Evolutionary conservation across 495 filamentous ascomycete species (phyloP).

Genomic region (Penicillium paxilli): DNA sequence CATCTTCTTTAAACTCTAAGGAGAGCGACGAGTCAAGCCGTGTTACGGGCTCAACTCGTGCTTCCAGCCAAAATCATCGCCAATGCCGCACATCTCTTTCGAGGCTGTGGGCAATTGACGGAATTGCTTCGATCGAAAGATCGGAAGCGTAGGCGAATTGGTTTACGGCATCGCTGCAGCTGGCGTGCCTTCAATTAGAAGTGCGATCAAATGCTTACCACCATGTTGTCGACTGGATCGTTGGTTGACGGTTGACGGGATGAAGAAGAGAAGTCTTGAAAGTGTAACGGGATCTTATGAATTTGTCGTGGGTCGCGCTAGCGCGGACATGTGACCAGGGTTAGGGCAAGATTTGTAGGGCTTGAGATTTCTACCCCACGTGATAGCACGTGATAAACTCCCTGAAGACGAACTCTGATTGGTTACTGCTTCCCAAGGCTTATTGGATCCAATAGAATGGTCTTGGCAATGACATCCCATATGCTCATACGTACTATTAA

Average conservation of each 20-base stretch:
- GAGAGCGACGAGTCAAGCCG: conserved; percentile 60
- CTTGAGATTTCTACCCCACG: neutral
- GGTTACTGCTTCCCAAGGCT: no score
- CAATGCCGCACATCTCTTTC: conserved; percentile 44
- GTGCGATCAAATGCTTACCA: conserved; percentile 46
- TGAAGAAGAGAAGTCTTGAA: conserved; percentile 24
- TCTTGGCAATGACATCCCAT: no score
- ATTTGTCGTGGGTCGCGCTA: conserved; percentile 42
- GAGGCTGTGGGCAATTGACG: conserved; percentile 34
- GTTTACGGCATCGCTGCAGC: conserved; percentile 40
- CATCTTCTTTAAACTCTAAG: conserved; percentile 89
- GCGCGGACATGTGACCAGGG: conserved; percentile 30
- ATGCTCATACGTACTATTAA: no score
- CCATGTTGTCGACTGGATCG: conserved; percentile 53
- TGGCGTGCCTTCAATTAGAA: conserved; percentile 34
- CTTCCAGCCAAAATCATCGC: conserved; percentile 85
- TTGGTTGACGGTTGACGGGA: conserved; percentile 45
- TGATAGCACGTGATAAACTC: conserved; percentile 25
- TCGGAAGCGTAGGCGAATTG: conserved; percentile 32
- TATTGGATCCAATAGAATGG: no score
- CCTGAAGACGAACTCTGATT: no score
- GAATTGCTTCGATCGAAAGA: conserved; percentile 45
- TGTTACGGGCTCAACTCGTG: conserved; percentile 60
- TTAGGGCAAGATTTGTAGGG: conserved; percentile 17
- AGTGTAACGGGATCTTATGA: conserved; percentile 23